Base-by-base conservation (phyloP, 2,329 filamentous ascomycete species). In the Neofusicoccum parvum region DNA sequence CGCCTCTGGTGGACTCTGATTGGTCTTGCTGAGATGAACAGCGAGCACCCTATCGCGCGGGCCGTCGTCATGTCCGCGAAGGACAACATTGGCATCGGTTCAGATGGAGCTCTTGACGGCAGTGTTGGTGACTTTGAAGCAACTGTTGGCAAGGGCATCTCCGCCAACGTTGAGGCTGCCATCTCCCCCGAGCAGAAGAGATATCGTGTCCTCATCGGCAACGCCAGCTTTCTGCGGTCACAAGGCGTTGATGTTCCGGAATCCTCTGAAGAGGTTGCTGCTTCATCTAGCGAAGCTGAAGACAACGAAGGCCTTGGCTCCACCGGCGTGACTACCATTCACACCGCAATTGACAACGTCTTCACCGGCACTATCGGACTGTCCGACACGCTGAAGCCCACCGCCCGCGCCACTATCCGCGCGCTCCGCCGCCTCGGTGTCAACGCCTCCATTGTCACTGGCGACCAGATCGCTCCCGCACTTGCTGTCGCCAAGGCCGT, bases 1-100 rank as follows among this genome's bases (percentile, higher is more conserved):
- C 88, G 88, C 39, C 83, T 96, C 3, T 99, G 94, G 94, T 99
- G 95, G 95, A 88, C 91, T n/a, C 85, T 97, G 67, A 88, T 99
- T 65, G 95, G 94, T 50, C 88, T 98, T n/a, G 90, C 94, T 0
- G 95, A 99, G 80, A 93, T 93, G 86, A 91, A 92, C 69, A 97
- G 92, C 73, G 95, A 99, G 78, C 95, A 99, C 74, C 95, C 95
- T 0, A 91, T 98, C 65, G 95, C 94, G n/a, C 92, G 89, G 72
- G 94, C 95, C 14, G 91, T 98, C 60, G 82, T 96, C 5, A 79
- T 80, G 1, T 88, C 88, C 34, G 93, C 94, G 3, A 94, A 92
- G 71, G 82, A 86, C 1, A 87, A 94, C 74, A 87, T 97, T 9
- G 88, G 88, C 3, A 78, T 97, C 45, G 88, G 87, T 15, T 76